A percentile compares a stretch with the other conserved stretches of the same genome.
These are phyloP conservation scores for Aspergillaceae sp. DNA, from an alignment of 2,329 filamentous ascomycete species.

Conservation along the genomic window DNA sequence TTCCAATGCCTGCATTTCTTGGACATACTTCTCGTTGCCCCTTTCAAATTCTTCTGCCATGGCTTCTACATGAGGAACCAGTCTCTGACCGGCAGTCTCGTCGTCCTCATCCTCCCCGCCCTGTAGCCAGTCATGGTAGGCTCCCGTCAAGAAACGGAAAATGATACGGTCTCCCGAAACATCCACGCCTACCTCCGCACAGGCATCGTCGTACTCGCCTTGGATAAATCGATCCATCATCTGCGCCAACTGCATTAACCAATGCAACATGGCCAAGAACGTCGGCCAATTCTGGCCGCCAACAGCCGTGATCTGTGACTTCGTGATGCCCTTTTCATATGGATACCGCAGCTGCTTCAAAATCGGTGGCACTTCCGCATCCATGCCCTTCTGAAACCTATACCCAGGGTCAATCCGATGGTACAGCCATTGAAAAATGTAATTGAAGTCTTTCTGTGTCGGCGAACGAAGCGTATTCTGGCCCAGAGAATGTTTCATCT, in stretches of 20 bases:
- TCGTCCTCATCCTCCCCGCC: slow-evolving; percentile 84
- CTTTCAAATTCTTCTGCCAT: slow-evolving; percentile 85
- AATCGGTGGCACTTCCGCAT: slow-evolving; percentile 86
- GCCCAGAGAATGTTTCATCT: slow-evolving; percentile 90
- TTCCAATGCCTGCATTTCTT: slow-evolving; percentile 78
- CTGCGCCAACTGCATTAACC: slow-evolving; percentile 96
- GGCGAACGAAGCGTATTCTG: slow-evolving; percentile 87
- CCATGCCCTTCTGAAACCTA: slow-evolving; percentile 86
- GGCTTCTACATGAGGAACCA: slow-evolving; percentile 72
- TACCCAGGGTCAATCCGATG: slow-evolving; percentile 91
- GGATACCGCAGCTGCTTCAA: slow-evolving; percentile 91
- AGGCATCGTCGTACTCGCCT: slow-evolving; percentile 82
- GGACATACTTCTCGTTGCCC: slow-evolving; percentile 73
- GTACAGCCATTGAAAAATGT: slow-evolving; percentile 97
- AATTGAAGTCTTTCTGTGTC: slow-evolving; percentile 96
- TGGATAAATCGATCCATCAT: slow-evolving; percentile 79
- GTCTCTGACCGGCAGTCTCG: slow-evolving; percentile 68
- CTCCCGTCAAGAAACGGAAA: slow-evolving; percentile 80
- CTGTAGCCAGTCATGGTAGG: slow-evolving; percentile 87
- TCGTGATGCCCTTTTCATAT: slow-evolving; percentile 90
- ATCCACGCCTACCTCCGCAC: slow-evolving; percentile 77
- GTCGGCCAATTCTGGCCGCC: slow-evolving; percentile 96
- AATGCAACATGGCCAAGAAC: slow-evolving; percentile 87
- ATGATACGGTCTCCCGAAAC: slow-evolving; percentile 86
- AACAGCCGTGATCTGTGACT: slow-evolving; percentile 88